Percentiles rank a stretch among this genome's conserved stretches.
Evolutionary conservation across 768 basidiomycete species (phyloP).

Genomic region (Mycena capillaripes): DNA sequence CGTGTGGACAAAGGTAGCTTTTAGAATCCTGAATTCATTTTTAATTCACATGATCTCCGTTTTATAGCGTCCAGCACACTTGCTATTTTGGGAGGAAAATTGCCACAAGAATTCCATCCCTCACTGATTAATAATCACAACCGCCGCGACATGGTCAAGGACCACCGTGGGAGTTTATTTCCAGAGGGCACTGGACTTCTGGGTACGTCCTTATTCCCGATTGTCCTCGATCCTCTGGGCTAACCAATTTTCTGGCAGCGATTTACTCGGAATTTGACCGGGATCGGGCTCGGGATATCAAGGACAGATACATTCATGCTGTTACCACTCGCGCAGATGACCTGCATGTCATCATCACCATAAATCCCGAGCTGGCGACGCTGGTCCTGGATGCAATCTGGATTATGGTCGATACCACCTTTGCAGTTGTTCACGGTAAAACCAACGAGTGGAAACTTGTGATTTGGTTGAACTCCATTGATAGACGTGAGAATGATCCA

Average conservation of each 20-base stretch:
- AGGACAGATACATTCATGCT: constrained; percentile 8
- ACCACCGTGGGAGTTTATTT: neutral
- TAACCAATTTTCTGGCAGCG: neutral
- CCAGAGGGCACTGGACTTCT: neutral
- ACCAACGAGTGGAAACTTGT: constrained; percentile 27
- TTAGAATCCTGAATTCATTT: too few species aligned
- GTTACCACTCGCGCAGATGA: neutral
- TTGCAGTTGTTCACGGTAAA: constrained; percentile 11
- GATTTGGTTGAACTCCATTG: constrained; percentile 7
- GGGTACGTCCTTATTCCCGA: neutral
- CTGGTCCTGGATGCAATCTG: neutral
- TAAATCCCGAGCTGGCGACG: neutral
- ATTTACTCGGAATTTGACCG: neutral
- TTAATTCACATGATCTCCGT: neutral
- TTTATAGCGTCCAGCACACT: neutral
- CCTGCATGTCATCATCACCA: constrained; percentile 9
- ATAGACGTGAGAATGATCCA: neutral
- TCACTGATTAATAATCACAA: neutral
- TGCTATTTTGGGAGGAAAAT: neutral
- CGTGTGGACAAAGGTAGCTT: neutral
- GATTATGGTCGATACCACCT: constrained; percentile 27
- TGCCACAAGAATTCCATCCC: neutral
- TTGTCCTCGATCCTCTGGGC: too few species aligned
- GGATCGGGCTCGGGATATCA: neutral
- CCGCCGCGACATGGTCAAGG: neutral